phyloP scores from a whole-genome alignment of 164 flowering plant genomes.

The Umbilicus rupestris region DNA sequence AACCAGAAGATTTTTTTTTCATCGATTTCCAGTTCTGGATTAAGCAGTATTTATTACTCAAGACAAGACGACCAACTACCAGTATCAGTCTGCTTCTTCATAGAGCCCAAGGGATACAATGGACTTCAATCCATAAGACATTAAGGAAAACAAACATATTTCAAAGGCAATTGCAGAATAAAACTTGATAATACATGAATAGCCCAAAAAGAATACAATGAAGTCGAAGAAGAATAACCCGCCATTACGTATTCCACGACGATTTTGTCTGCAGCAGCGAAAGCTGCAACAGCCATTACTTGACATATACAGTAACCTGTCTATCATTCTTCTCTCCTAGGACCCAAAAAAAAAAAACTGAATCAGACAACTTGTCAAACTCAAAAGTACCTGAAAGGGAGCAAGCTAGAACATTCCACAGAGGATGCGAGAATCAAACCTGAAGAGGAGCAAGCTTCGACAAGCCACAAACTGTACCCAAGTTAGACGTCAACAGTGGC shows the following conservation, averaged over 20 bases:
- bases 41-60: too few relatives aligned
- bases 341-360: constrained; percentile 10
- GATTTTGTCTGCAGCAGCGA: constrained; percentile 59
- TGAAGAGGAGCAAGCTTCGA: constrained; percentile 69
- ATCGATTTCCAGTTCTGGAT: background rate
- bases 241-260: constrained; percentile 82
- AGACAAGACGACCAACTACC: background rate
- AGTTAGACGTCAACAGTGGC: constrained; percentile 22
- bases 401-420: too few relatives aligned
- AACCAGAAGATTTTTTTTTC: background rate
- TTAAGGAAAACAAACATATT: background rate
- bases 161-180: background rate
- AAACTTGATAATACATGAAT: too few relatives aligned
- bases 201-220: background rate
- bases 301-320: constrained; percentile 58
- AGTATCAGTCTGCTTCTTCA: background rate
- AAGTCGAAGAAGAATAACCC: constrained; percentile 7
- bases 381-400: too few relatives aligned
- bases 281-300: constrained; percentile 60
- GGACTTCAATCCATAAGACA: too few relatives aligned
- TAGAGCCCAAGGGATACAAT: too few relatives aligned
- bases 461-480: constrained; percentile 34
- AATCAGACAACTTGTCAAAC: too few relatives aligned
- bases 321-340: constrained; percentile 85
- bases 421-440: constrained; percentile 25